phyloP scores from a whole-genome alignment of 2,329 filamentous ascomycete genomes.

The Didymellaceae sp. region DNA sequence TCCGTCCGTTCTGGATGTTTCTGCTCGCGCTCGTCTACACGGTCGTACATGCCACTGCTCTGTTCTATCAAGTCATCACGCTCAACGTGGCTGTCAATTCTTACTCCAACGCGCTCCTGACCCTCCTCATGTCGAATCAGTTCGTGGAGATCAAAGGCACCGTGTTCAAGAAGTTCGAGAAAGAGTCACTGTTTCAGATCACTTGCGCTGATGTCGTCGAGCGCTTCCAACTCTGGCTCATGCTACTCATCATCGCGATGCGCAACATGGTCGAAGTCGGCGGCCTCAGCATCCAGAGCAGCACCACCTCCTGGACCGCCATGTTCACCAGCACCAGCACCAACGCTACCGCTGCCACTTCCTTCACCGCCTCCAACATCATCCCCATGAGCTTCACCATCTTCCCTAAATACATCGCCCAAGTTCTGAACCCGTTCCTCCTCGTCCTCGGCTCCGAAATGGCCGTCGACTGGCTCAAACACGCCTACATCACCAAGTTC shows the following conservation, averaged over 20 bases:
- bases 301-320: conserved; percentile 38
- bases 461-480: conserved; percentile 95
- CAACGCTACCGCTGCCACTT: conserved; percentile 56
- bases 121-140: conserved; percentile 92
- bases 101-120: conserved; percentile 94
- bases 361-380: conserved; percentile 71
- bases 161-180: conserved; percentile 98
- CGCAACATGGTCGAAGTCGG: conserved; percentile 97
- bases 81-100: conserved; percentile 98
- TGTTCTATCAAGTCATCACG: conserved; percentile 98
- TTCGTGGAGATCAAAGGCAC: conserved; percentile 99
- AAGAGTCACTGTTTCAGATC: conserved; percentile 95
- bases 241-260: conserved; percentile 94
- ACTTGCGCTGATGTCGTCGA: conserved; percentile 97
- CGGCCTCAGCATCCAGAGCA: conserved; percentile 67
- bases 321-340: conserved; percentile 38
- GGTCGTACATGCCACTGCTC: conserved; percentile 80
- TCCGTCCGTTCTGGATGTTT: conserved; percentile 91
- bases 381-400: conserved; percentile 91
- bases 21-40: conserved; percentile 85
- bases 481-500: conserved; percentile 97
- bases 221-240: conserved; percentile 95
- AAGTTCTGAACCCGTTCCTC: conserved; percentile 90
- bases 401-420: conserved; percentile 83
- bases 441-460: conserved; percentile 96